A percentile compares a stretch with the other conserved stretches of the same genome.
These are phyloP conservation scores for Sphagnum tenellum DNA, from an alignment of 225 moss, liverwort and hornwort genomes.

Conservation along the genomic window DNA sequence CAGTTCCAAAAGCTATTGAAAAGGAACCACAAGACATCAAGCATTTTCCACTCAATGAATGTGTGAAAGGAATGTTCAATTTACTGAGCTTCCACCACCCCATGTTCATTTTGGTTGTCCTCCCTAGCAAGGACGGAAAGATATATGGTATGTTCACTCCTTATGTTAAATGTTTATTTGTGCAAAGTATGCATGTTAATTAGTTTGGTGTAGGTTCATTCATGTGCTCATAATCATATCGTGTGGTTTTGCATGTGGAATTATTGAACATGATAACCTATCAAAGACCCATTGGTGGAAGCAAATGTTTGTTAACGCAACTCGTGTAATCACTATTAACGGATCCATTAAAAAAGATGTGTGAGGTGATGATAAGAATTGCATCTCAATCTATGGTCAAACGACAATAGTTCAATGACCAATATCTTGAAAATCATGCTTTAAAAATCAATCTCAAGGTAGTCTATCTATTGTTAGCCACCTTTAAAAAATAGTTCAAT, in stretches of 20 bases:
- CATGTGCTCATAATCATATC: too few species aligned
- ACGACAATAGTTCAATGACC: slow-evolving; percentile 29
- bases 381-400: slow-evolving; percentile 38
- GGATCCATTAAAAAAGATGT: slow-evolving; percentile 30
- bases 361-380: slow-evolving; percentile 17
- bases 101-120: slow-evolving; percentile 23
- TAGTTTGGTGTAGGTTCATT: too few species aligned
- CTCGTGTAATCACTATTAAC: too few species aligned
- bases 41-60: slow-evolving; percentile 8
- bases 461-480: background rate
- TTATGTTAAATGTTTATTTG: too few species aligned
- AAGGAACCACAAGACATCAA: slow-evolving; percentile 8
- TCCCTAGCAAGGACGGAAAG: slow-evolving; percentile 35
- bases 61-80: slow-evolving; percentile 17
- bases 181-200: too few species aligned
- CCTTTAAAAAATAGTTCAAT: background rate
- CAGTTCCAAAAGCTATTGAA: slow-evolving; percentile 4
- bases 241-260: too few species aligned
- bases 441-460: slow-evolving; percentile 59
- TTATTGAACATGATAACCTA: too few species aligned
- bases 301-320: background rate
- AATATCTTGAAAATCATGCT: slow-evolving; percentile 44
- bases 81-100: slow-evolving; percentile 8
- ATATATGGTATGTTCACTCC: slow-evolving; percentile 21
- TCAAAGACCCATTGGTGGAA: too few species aligned